Base-by-base conservation (phyloP, 345 rosid genomes). In the Noccaea bulbosa region DNA sequence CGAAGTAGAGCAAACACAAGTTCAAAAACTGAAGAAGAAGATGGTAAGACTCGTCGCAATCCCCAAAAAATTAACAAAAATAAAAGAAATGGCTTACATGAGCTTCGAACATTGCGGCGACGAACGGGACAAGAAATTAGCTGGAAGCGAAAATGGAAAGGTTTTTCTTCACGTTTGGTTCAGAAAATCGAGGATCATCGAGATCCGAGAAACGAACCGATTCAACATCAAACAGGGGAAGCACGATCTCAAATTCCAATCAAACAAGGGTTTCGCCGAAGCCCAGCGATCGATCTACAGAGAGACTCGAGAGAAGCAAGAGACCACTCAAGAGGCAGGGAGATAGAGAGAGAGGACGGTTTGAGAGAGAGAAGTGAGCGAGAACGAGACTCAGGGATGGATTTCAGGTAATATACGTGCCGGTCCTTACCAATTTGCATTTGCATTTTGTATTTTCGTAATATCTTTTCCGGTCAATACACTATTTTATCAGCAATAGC, bases 81-180 rank as follows among this genome's bases (percentile, higher is more conserved):
- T 5, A 56, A 6, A 10, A 24, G 12, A 35, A 2, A 56, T 41
- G 74, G 32, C 87, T 75, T 81, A 92, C 98, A 78, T 92, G 96
- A 76, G 92, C 92, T 85, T 92, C 96, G 64, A 92, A 92, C 98
- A 92, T 92, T 81, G 79, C 72, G 86, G 67, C 78, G 83, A 79
- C 49, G 65, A 52, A 49, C 51, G 60, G 51, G 69, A 38, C 0
- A 46, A 53, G 41, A 63, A 46, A 75, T 51, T 54, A 75, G 70
- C 50, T 49, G 40, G 17, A 34, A 44, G 55, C 27, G 54, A 51
- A 43, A 67, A 22, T 59, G 56, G 49, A 44, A 67, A 52, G 40
- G 15, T 52, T 11, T 11, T 37, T 33, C 62, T 62, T 78, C 80
- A 52, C 52, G 58, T 71, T 12, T 52, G 81, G 56, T 65, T 62